phyloP scores from a whole-genome alignment of 345 rosid genomes.

The Cardamine chenopodiifolia region DNA sequence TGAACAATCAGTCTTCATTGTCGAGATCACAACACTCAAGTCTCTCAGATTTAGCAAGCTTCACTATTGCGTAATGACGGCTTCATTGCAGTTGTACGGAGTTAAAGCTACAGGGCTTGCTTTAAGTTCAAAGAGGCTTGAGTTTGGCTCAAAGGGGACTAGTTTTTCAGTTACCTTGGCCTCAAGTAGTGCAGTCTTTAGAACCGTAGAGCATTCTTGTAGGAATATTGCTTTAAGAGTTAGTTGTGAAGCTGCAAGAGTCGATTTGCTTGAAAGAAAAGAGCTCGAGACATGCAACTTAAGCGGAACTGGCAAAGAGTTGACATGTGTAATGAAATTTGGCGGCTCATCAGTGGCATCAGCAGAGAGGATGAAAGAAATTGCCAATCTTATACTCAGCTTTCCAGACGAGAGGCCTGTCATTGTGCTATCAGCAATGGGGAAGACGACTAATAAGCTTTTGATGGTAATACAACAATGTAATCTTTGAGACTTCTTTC shows the following conservation, averaged over 20 bases:
- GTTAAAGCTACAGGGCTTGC: conserved; percentile 43
- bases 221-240: conserved; percentile 37
- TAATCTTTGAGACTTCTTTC: conserved; percentile 13
- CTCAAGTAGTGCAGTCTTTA: conserved; percentile 29
- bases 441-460: conserved; percentile 85
- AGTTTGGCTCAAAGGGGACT: conserved; percentile 28
- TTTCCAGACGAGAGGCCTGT: conserved; percentile 83
- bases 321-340: conserved; percentile 81
- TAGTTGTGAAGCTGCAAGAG: conserved; percentile 40
- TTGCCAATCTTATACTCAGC: conserved; percentile 75
- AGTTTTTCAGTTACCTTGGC: conserved; percentile 20
- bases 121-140: conserved; percentile 31
- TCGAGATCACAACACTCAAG: conserved; percentile 38
- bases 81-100: conserved; percentile 40
- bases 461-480: conserved; percentile 49
- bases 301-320: conserved; percentile 31
- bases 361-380: conserved; percentile 80
- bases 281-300: not conserved
- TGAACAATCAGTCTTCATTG: conserved; percentile 24
- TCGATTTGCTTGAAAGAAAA: conserved; percentile 36
- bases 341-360: conserved; percentile 90
- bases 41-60: conserved; percentile 17
- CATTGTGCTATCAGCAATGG: conserved; percentile 91
- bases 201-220: conserved; percentile 41
- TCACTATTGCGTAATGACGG: conserved; percentile 25